A percentile compares a stretch with the other conserved stretches of the same genome.
Conservation (phyloP, 768 basidiomycete genomes). For the Crepidotus variabilis region DNA sequence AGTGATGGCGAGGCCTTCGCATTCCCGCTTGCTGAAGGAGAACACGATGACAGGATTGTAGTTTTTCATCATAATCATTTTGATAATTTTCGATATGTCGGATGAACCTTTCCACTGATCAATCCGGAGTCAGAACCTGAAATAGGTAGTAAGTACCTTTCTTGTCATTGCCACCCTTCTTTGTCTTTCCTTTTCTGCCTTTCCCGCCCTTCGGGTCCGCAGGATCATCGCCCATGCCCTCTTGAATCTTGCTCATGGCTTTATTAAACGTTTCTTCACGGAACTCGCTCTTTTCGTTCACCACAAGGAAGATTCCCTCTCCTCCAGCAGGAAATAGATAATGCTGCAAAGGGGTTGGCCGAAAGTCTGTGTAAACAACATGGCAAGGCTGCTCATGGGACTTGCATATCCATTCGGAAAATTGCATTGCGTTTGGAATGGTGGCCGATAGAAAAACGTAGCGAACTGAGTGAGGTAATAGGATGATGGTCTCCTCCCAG, state of each 20-base stretch:
- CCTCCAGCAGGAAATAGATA: slow-evolving; percentile 97
- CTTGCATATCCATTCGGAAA: slow-evolving; percentile 98
- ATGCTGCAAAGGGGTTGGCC: slow-evolving; percentile 96
- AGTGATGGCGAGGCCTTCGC: slow-evolving; percentile 86
- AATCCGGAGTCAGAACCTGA: background rate
- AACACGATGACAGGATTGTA: slow-evolving; percentile 99
- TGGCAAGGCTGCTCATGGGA: slow-evolving; percentile 98
- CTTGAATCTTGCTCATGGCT: slow-evolving; percentile 93
- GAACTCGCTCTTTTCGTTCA: slow-evolving; percentile 98
- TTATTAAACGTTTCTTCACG: slow-evolving; percentile 96
- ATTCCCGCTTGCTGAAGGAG: slow-evolving; percentile 97
- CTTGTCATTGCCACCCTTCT: slow-evolving; percentile 81
- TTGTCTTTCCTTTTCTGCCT: slow-evolving; percentile 88
- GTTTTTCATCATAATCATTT: slow-evolving; percentile 97
- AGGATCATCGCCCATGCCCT: slow-evolving; percentile 84
- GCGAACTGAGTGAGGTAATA: slow-evolving; percentile 92
- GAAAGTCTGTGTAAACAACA: slow-evolving; percentile 98
- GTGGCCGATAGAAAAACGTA: slow-evolving; percentile 99
- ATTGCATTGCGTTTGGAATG: slow-evolving; percentile 99
- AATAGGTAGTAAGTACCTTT: slow-evolving; percentile 56
- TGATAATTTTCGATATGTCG: slow-evolving; percentile 96
- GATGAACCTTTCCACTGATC: slow-evolving; percentile 56
- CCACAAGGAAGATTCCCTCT: slow-evolving; percentile 95
- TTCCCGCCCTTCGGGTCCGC: slow-evolving; percentile 83
- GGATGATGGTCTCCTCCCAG: slow-evolving; percentile 98